Percentiles rank a stretch among this genome's conserved stretches.
Conservation (phyloP, 305 asterid species). For the Solanum hybrid region DNA sequence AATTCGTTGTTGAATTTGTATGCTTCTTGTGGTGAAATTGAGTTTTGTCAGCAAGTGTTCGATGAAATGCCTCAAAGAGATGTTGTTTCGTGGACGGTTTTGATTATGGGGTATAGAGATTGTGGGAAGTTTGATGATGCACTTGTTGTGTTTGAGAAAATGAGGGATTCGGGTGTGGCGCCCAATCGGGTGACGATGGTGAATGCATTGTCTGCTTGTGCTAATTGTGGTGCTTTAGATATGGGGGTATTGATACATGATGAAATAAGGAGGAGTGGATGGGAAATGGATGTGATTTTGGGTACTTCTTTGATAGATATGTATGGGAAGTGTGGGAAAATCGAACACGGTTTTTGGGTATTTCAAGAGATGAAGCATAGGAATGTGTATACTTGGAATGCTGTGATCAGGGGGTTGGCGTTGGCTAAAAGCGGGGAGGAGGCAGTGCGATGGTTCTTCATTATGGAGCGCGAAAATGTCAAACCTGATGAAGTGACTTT, state of each 20-base stretch:
- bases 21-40: constrained; percentile 38
- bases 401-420: constrained; percentile 83
- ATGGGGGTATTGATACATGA: constrained; percentile 73
- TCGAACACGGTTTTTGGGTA: constrained; percentile 54
- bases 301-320: constrained; percentile 62
- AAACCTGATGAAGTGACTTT: constrained; percentile 52
- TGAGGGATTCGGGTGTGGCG: constrained; percentile 41
- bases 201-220: constrained; percentile 64
- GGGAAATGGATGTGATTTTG: constrained; percentile 44
- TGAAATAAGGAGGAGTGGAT: constrained; percentile 41
- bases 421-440: constrained; percentile 64
- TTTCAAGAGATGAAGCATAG: constrained; percentile 36
- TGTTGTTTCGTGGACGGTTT: constrained; percentile 62
- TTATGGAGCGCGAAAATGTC: constrained; percentile 49
- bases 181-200: constrained; percentile 59
- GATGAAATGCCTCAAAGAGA: constrained; percentile 41
- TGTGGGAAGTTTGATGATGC: constrained; percentile 59
- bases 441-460: constrained; percentile 40
- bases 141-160: constrained; percentile 41
- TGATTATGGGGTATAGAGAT: constrained; percentile 56
- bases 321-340: constrained; percentile 74
- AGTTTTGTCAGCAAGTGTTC: constrained; percentile 27
- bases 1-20: constrained; percentile 52
- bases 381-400: constrained; percentile 64
- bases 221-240: constrained; percentile 57